Percentiles rank a stretch among this genome's conserved stretches.
phyloP scores from a whole-genome alignment of 306 rosid species.

The Coriaria nepalensis region DNA sequence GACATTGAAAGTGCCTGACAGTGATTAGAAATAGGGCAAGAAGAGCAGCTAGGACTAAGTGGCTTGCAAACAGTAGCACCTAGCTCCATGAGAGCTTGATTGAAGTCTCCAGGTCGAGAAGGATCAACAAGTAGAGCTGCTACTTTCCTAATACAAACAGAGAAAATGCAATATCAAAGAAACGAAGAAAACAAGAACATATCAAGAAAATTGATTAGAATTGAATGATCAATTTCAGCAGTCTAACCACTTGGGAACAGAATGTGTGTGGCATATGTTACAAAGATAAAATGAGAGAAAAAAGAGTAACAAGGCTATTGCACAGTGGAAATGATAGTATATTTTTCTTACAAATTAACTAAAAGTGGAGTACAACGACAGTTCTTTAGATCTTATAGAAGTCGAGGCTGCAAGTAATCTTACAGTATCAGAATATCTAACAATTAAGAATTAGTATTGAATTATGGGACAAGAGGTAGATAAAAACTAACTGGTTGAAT shows the following conservation, averaged over 20 bases:
- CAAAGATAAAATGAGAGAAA: neutral
- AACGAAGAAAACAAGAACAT: too few species aligned
- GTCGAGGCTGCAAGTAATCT: too few species aligned
- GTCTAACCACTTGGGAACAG: too few species aligned
- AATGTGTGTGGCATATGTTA: too few species aligned
- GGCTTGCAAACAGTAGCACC: conserved; percentile 84
- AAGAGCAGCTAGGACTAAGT: conserved; percentile 55
- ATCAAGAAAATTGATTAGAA: too few species aligned
- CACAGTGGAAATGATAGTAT: neutral
- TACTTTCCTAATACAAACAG: conserved; percentile 45
- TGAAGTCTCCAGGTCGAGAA: conserved; percentile 75
- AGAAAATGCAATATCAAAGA: too few species aligned
- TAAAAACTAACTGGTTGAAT: neutral
- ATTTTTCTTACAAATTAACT: too few species aligned
- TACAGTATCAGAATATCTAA: neutral
- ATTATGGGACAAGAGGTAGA: too few species aligned
- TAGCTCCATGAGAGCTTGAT: conserved; percentile 95
- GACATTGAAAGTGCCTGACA: conserved; percentile 51
- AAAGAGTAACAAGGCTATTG: conserved; percentile 9
- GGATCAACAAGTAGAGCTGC: conserved; percentile 83
- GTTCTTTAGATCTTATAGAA: too few species aligned
- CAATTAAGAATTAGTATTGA: neutral
- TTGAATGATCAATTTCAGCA: too few species aligned
- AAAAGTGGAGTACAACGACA: too few species aligned
- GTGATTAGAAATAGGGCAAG: conserved; percentile 62